Evolutionary conservation across 2,329 filamentous ascomycete species (phyloP), one percentile per base, ranked within the genome.

Genomic region (Exophiala mesophila): DNA sequence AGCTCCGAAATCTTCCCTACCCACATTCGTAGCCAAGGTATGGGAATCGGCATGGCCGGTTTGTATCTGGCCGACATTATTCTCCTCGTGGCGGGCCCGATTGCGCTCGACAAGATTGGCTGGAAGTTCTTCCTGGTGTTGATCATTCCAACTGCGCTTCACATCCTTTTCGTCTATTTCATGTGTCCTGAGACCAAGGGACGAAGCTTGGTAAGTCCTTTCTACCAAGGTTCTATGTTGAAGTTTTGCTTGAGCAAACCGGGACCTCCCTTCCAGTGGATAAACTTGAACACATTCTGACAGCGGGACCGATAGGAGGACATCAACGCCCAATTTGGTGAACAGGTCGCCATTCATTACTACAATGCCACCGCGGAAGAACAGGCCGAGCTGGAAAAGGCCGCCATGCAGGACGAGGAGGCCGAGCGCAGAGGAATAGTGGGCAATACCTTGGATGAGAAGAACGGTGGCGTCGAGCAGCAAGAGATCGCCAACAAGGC

Each of bases 61-160:
- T 57, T 63, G 26, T 66, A 65, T 39, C 52, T 62, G 4, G 57
- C 59, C n/a, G 58, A 59, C 6, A 61, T 64, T 28, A 57, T 67
- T 23, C 57, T 60, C 5, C 57, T 67, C 2, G 55, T 60, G 4
- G 59, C 55, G 5, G 61, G 55, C 3, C 61, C 61, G 1, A 59
- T 61, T 24, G 63, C 59, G 4, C 45, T 65, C 13, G 53, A 59
- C 20, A 50, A 46, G 2, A 60, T 65, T 37, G 54, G 48, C 10
- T 65, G 62, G 61, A 62, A 56, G 44, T 64, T 63, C 45, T 69
- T 66, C 19, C 58, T 69, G 7, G 64, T 65, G 6, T 41, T 63
- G 12, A 63, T 63, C 17, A 46, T 59, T 8, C 59, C 60, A 5
- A 63, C 56, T 1, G 50, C 57, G 2, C 43, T 59, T n/a, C 59